phyloP scores from a whole-genome alignment of 1,284 basidiomycete genomes.

The Neonothopanus nambi region DNA sequence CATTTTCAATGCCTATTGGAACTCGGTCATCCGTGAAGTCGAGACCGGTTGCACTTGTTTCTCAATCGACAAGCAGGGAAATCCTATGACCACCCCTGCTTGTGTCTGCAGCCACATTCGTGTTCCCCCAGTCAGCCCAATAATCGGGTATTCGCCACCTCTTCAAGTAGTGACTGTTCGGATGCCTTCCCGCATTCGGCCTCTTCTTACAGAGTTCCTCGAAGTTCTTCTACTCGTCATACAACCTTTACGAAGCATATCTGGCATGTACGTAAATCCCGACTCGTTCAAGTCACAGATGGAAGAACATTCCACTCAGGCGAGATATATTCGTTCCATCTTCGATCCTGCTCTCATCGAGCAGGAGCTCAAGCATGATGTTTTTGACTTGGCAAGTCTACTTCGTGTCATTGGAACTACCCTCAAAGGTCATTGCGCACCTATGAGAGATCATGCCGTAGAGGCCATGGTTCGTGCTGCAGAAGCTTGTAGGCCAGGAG shows the following conservation, averaged over 20 bases:
- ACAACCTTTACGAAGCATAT: slow-evolving; percentile 60
- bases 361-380: slow-evolving; percentile 75
- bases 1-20: slow-evolving; percentile 83
- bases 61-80: slow-evolving; percentile 63
- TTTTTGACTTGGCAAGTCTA: slow-evolving; percentile 83
- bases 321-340: slow-evolving; percentile 57
- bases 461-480: slow-evolving; percentile 82
- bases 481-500: slow-evolving; percentile 53
- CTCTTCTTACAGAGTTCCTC: slow-evolving; percentile 76
- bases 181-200: slow-evolving; percentile 74
- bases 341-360: slow-evolving; percentile 77
- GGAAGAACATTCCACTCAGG: slow-evolving; percentile 58
- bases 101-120: slow-evolving; percentile 57
- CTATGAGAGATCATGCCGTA: slow-evolving; percentile 85
- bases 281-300: slow-evolving; percentile 52
- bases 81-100: slow-evolving; percentile 47
- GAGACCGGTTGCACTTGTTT: slow-evolving; percentile 84
- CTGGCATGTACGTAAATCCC: slow-evolving; percentile 53
- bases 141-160: slow-evolving; percentile 44
- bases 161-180: slow-evolving; percentile 56
- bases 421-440: slow-evolving; percentile 90
- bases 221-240: slow-evolving; percentile 85
- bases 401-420: slow-evolving; percentile 80
- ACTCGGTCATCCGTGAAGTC: slow-evolving; percentile 77
- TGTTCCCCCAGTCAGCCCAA: slow-evolving; percentile 38